Percentiles rank a stretch among this genome's conserved stretches.
These are phyloP conservation scores for Fusarium brevicatenulatum DNA, from an alignment of 2,329 filamentous ascomycete genomes.

Conservation along the genomic window DNA sequence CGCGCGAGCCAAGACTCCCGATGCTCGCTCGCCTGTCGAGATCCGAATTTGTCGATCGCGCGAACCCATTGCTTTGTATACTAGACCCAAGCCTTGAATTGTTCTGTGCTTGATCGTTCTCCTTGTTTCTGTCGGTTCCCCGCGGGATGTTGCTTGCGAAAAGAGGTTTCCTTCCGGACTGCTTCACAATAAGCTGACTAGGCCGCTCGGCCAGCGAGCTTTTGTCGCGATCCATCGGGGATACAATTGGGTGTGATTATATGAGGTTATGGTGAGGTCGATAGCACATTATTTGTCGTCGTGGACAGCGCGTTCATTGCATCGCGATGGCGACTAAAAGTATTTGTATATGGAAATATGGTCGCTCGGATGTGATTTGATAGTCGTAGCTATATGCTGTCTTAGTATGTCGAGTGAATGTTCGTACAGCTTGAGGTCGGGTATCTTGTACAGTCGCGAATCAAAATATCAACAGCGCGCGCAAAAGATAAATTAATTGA, in stretches of 20 bases:
- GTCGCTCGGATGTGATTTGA: neutral
- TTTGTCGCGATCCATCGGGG: constrained; percentile 42
- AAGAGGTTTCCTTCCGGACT: constrained; percentile 54
- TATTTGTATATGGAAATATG: neutral
- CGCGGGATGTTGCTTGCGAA: constrained; percentile 46
- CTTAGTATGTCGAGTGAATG: neutral
- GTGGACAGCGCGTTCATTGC: constrained; percentile 37
- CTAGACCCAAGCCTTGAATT: constrained; percentile 23
- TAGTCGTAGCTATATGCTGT: constrained; percentile 5
- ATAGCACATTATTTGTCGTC: constrained; percentile 34
- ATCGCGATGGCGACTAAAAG: constrained; percentile 23
- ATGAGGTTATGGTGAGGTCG: constrained; percentile 19
- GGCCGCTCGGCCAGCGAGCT: constrained; percentile 37
- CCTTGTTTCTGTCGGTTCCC: constrained; percentile 39
- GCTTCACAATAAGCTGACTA: constrained; percentile 51
- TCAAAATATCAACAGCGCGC: constrained; percentile 30
- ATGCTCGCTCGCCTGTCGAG: constrained; percentile 35
- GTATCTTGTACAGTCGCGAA: constrained; percentile 19
- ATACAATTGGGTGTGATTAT: constrained; percentile 7
- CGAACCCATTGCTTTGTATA: constrained; percentile 20
- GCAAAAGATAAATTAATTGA: constrained; percentile 28
- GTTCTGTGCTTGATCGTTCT: constrained; percentile 30
- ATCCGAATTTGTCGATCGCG: constrained; percentile 45
- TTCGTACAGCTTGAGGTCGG: neutral
- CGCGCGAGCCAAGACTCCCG: constrained; percentile 42